Conservation (phyloP, 2,329 filamentous ascomycete genomes). For the Ceratocystis eucalypticola region DNA sequence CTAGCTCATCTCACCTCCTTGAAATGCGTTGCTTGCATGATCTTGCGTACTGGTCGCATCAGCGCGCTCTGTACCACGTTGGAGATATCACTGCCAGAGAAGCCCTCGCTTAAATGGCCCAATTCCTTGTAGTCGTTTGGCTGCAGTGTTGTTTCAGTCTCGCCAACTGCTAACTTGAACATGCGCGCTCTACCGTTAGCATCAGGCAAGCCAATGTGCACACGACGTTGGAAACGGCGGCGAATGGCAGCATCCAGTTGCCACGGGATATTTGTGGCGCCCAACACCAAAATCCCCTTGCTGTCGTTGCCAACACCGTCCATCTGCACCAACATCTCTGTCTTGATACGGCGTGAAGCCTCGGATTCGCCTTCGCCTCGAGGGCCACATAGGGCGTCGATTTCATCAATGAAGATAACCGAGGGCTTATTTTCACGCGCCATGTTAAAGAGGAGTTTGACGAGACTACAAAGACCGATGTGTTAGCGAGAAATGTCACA, state of each 20-base stretch:
- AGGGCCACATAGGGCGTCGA: slow-evolving; percentile 89
- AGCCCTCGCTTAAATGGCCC: slow-evolving; percentile 75
- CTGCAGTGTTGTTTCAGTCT: slow-evolving; percentile 74
- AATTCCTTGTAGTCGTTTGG: slow-evolving; percentile 66
- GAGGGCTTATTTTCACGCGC: slow-evolving; percentile 95
- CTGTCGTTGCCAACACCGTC: slow-evolving; percentile 95
- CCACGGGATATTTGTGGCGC: slow-evolving; percentile 97
- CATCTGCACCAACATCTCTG: slow-evolving; percentile 96
- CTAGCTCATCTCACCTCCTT: slow-evolving; percentile 53
- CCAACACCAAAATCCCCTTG: slow-evolving; percentile 83
- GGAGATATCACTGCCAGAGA: slow-evolving; percentile 88
- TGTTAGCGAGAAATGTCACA: neutral
- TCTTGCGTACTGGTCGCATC: slow-evolving; percentile 95
- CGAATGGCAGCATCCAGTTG: slow-evolving; percentile 93
- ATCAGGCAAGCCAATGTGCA: slow-evolving; percentile 91
- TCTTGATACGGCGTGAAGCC: slow-evolving; percentile 94
- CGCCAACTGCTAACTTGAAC: slow-evolving; percentile 92
- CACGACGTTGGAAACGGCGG: slow-evolving; percentile 85
- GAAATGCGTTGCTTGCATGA: slow-evolving; percentile 95
- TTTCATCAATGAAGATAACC: slow-evolving; percentile 97
- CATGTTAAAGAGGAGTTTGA: slow-evolving; percentile 95
- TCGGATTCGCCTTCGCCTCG: slow-evolving; percentile 92
- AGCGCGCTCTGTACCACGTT: slow-evolving; percentile 93
- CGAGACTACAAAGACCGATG: slow-evolving; percentile 45
- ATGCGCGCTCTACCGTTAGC: slow-evolving; percentile 74